Percentiles rank a stretch among this genome's conserved stretches.
Conservation (phyloP, 169 alveolate species). For the Toxoplasma gondii region DNA sequence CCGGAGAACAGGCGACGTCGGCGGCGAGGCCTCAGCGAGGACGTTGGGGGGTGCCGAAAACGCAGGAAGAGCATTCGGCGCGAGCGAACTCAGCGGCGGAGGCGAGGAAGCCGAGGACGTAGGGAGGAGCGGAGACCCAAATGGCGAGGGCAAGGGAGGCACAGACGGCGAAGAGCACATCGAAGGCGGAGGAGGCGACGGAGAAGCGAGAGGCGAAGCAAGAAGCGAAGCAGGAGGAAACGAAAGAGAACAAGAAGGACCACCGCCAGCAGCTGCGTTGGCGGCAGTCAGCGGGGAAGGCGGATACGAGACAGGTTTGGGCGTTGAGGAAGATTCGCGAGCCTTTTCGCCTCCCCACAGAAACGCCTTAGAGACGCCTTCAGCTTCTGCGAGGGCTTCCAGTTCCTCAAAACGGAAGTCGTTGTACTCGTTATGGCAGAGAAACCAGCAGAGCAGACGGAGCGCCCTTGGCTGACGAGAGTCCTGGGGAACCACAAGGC, state of each 20-base stretch:
- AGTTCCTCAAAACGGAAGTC: conserved; percentile 67
- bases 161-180: not conserved
- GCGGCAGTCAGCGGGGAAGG: too few species aligned
- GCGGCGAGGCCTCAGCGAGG: not conserved
- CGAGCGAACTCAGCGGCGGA: too few species aligned
- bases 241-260: not conserved
- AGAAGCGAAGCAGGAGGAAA: too few species aligned
- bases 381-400: conserved; percentile 66
- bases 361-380: not conserved
- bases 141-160: not conserved
- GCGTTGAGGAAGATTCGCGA: not conserved
- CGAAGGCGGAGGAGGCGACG: not conserved
- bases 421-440: conserved; percentile 62
- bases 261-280: not conserved
- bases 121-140: not conserved
- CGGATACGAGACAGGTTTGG: not conserved
- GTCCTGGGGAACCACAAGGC: not conserved
- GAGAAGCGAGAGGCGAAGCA: too few species aligned
- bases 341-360: conserved; percentile 42
- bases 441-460: conserved; percentile 57
- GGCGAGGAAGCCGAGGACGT: too few species aligned
- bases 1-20: not conserved
- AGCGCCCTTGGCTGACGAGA: not conserved
- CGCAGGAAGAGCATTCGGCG: not conserved
- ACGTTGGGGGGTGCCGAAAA: too few species aligned